Percentiles rank a stretch among this genome's conserved stretches.
Conservation (phyloP, 257 asterid species). For the Solanum chiquidenum region DNA sequence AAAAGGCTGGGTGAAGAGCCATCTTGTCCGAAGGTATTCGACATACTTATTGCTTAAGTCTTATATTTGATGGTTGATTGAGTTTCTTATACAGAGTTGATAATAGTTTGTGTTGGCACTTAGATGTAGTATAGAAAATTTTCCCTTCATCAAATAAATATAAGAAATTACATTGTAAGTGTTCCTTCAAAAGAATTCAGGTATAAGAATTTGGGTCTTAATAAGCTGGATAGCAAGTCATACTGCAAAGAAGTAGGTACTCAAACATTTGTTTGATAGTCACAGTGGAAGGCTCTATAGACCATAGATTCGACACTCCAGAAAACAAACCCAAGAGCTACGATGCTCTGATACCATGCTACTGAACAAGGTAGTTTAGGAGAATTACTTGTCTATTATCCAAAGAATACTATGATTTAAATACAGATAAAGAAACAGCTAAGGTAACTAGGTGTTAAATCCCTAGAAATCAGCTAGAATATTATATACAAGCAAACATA, state of each 20-base stretch:
- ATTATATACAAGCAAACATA: neutral
- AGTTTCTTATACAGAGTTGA: neutral
- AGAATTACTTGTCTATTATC: neutral
- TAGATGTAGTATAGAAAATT: neutral
- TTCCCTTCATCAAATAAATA: neutral
- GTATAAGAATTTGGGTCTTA: neutral
- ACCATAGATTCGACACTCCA: neutral
- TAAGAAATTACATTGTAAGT: neutral
- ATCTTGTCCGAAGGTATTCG: conserved; percentile 72
- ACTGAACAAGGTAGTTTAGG: neutral
- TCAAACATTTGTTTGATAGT: neutral
- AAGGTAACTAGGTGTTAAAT: neutral
- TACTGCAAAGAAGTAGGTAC: neutral
- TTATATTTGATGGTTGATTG: neutral
- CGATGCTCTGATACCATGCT: neutral
- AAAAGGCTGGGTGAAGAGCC: conserved; percentile 38
- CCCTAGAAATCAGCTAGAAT: neutral
- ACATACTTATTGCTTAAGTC: neutral
- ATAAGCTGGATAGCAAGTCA: neutral
- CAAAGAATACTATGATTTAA: neutral
- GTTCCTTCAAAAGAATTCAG: neutral
- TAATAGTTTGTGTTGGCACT: neutral
- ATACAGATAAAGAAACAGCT: neutral
- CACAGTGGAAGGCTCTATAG: neutral
- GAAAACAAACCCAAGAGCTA: neutral